Evolutionary conservation across 148 eudicot species (phyloP).

Genomic region (Amaranthus hypochondriacus): DNA sequence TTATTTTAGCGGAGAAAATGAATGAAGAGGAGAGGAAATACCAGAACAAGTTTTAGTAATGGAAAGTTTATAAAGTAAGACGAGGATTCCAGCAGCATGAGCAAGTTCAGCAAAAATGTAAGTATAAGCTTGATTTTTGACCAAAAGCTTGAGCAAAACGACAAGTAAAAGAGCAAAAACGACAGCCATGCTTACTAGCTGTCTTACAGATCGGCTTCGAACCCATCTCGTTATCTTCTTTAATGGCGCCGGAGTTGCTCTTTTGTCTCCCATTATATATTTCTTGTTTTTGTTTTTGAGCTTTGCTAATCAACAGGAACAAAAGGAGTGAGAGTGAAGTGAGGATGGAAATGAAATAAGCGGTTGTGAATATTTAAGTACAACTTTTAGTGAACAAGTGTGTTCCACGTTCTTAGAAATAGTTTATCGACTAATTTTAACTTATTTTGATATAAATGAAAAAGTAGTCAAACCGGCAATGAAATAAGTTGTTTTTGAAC

Average conservation of each 20-base stretch:
- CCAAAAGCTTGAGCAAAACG: conserved; percentile 35
- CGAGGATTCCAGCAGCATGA: conserved; percentile 57
- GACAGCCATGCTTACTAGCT: conserved; percentile 40
- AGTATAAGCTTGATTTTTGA: conserved; percentile 37
- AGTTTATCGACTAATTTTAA: too few relatives aligned
- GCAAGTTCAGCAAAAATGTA: conserved; percentile 52
- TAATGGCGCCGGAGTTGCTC: conserved; percentile 37
- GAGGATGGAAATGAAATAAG: not conserved
- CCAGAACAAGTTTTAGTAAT: conserved; percentile 73
- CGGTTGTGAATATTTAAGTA: not conserved
- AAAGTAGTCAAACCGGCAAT: too few relatives aligned
- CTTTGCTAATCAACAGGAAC: not conserved
- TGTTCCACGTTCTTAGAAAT: too few relatives aligned
- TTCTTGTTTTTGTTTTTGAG: not conserved
- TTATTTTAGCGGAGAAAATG: not conserved
- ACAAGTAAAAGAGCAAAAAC: conserved; percentile 26
- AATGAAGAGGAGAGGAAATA: conserved; percentile 4
- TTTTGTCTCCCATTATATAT: conserved; percentile 50
- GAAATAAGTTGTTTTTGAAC: too few relatives aligned
- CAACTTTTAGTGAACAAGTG: too few relatives aligned
- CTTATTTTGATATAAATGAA: too few relatives aligned
- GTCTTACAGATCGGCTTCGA: conserved; percentile 45
- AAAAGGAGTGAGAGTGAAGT: not conserved
- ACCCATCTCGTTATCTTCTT: conserved; percentile 53
- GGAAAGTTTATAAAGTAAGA: conserved; percentile 66